These are phyloP conservation scores for Wickerhamiella siamensis DNA, from an alignment of 805 yeast genomes.

Conservation along the genomic window DNA sequence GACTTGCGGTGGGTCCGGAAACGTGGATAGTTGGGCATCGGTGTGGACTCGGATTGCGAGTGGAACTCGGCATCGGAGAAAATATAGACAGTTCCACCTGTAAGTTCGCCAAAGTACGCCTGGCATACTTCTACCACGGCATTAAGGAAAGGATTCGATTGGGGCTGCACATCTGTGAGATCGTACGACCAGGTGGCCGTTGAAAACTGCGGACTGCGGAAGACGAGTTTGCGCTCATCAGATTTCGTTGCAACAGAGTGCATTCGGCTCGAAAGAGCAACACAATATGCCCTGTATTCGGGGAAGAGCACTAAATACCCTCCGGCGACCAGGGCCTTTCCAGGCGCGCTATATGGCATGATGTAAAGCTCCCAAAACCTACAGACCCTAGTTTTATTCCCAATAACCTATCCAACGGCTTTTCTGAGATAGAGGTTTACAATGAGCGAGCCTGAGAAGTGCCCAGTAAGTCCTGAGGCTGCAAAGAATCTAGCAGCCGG, in stretches of 20 bases:
- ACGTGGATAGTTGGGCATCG: constrained; percentile 15
- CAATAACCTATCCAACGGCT: too few species aligned
- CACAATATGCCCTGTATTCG: constrained; percentile 56
- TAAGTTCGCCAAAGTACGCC: constrained; percentile 33
- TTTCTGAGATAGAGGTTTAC: too few species aligned
- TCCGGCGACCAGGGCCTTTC: constrained; percentile 87
- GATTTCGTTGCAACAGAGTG: constrained; percentile 45
- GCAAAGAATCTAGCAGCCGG: constrained; percentile 6
- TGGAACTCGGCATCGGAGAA: constrained; percentile 85
- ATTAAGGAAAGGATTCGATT: constrained; percentile 59
- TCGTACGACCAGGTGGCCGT: constrained; percentile 14
- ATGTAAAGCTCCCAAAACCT: too few species aligned
- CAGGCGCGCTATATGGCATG: constrained; percentile 75
- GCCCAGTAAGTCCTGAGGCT: constrained; percentile 27
- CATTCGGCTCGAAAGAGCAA: constrained; percentile 83
- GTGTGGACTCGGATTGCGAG: constrained; percentile 42
- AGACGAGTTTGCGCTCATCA: constrained; percentile 18
- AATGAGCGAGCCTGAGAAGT: constrained; percentile 19
- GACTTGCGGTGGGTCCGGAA: constrained; percentile 48
- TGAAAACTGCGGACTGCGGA: constrained; percentile 18
- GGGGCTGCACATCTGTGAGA: constrained; percentile 7
- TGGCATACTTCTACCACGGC: constrained; percentile 44
- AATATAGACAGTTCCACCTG: constrained; percentile 36
- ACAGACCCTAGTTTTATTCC: too few species aligned
- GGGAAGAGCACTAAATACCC: constrained; percentile 87